A percentile compares a stretch with the other conserved stretches of the same genome.
These are phyloP conservation scores for Rhizoclosmatium sp. DNA, from an alignment of 192 early-diverging fungal genomes.

Conservation along the genomic window DNA sequence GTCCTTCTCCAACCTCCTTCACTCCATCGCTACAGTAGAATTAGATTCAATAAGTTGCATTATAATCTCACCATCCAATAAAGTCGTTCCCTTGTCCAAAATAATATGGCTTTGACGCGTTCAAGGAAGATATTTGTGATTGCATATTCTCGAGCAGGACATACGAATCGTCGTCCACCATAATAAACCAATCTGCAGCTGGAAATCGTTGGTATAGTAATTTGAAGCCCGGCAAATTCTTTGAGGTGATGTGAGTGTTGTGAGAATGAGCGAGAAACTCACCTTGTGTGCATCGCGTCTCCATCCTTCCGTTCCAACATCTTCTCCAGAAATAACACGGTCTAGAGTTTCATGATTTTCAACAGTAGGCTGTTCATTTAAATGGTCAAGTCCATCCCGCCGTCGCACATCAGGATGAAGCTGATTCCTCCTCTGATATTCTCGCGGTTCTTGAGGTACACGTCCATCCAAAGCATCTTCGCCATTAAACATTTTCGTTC, in stretches of 20 bases:
- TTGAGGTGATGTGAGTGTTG: background rate
- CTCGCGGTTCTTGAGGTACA: background rate
- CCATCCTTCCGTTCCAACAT: conserved; percentile 11
- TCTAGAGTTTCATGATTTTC: background rate
- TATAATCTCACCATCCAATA: conserved; percentile 17
- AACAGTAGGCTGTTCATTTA: no score
- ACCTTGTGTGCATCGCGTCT: background rate
- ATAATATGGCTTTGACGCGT: conserved; percentile 50
- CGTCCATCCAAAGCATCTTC: background rate
- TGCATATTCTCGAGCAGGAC: conserved; percentile 17
- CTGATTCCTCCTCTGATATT: background rate
- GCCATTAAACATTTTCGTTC: background rate
- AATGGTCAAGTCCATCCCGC: background rate
- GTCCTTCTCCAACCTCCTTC: conserved; percentile 37
- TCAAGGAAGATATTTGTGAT: conserved; percentile 49
- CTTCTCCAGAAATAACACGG: background rate
- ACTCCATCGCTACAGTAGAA: conserved; percentile 34
- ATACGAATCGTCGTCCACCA: conserved; percentile 54
- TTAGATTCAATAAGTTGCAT: no score
- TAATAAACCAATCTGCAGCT: conserved; percentile 52
- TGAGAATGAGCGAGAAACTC: background rate
- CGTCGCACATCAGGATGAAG: background rate
- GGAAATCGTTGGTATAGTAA: conserved; percentile 40
- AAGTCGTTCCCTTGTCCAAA: conserved; percentile 52
- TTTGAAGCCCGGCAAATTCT: conserved; percentile 55